phyloP scores from a whole-genome alignment of 495 filamentous ascomycete species.

The Xylaria nigripes region DNA sequence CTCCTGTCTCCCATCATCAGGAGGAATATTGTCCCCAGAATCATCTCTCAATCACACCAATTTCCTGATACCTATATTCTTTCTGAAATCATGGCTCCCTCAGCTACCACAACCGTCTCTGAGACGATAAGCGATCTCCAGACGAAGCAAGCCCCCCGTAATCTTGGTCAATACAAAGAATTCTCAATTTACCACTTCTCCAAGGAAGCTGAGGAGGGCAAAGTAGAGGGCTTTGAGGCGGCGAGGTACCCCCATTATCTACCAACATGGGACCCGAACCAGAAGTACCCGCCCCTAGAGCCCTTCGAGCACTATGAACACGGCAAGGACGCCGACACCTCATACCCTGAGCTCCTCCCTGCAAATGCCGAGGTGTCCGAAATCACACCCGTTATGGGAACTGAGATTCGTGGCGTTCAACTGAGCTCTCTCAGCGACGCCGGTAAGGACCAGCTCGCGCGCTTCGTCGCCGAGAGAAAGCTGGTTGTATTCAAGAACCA shows the following conservation, averaged over 20 bases:
- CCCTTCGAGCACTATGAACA: conserved; percentile 66
- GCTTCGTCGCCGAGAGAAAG: conserved; percentile 69
- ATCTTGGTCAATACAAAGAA: conserved; percentile 55
- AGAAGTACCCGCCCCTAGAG: conserved; percentile 57
- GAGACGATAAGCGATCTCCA: conserved; percentile 26
- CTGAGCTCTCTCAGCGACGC: conserved; percentile 55
- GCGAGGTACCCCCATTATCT: conserved; percentile 68
- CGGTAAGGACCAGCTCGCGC: conserved; percentile 74
- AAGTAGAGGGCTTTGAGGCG: conserved; percentile 32
- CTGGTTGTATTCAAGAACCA: conserved; percentile 76
- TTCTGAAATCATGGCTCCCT: conserved; percentile 42
- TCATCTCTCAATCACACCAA: background rate
- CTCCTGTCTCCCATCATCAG: background rate
- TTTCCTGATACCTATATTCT: background rate
- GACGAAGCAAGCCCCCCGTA: conserved; percentile 33
- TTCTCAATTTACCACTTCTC: conserved; percentile 45
- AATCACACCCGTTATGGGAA: conserved; percentile 66
- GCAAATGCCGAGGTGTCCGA: conserved; percentile 42
- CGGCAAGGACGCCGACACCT: conserved; percentile 61
- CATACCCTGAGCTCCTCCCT: conserved; percentile 58
- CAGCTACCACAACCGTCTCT: conserved; percentile 40
- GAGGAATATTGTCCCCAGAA: background rate
- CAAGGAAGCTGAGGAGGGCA: conserved; percentile 39
- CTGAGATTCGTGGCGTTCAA: conserved; percentile 69
- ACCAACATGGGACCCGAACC: conserved; percentile 57